These are phyloP conservation scores for Penicillium freii DNA, from an alignment of 2,329 filamentous ascomycete species.

Conservation along the genomic window DNA sequence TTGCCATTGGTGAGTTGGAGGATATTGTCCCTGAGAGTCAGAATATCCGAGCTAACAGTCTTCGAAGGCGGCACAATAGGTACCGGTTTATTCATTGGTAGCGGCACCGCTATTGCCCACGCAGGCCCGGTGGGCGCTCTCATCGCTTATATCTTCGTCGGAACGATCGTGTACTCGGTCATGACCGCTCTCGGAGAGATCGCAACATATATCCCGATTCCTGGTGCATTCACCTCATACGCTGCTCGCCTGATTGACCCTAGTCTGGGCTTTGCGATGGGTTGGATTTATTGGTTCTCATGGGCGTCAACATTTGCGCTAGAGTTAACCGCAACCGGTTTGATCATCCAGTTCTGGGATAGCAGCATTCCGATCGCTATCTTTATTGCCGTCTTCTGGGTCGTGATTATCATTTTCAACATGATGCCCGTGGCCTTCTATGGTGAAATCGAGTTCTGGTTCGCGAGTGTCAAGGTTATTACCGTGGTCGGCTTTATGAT, in stretches of 20 bases:
- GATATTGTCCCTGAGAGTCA: not conserved
- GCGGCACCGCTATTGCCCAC: conserved; percentile 59
- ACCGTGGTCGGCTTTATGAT: conserved; percentile 74
- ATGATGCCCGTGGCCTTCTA: conserved; percentile 70
- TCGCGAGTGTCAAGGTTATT: conserved; percentile 72
- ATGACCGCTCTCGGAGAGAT: conserved; percentile 68
- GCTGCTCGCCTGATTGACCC: conserved; percentile 71
- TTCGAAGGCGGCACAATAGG: conserved; percentile 62
- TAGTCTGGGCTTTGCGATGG: conserved; percentile 71
- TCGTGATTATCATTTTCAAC: conserved; percentile 66
- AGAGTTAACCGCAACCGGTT: conserved; percentile 67
- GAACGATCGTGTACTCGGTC: conserved; percentile 69
- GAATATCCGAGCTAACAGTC: not conserved
- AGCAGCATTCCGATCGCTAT: conserved; percentile 61
- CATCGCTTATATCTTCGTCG: conserved; percentile 67
- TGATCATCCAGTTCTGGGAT: conserved; percentile 76
- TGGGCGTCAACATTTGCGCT: conserved; percentile 72
- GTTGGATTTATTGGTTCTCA: conserved; percentile 80
- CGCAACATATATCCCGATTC: conserved; percentile 72
- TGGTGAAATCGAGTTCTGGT: conserved; percentile 76
- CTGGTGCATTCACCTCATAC: conserved; percentile 73
- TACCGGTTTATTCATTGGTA: conserved; percentile 69
- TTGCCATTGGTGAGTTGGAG: conserved; percentile 77
- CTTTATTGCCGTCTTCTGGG: conserved; percentile 71
- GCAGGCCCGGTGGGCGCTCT: conserved; percentile 65